Conservation (phyloP, 2,329 filamentous ascomycete genomes). For the Aspergillus fischeri region DNA sequence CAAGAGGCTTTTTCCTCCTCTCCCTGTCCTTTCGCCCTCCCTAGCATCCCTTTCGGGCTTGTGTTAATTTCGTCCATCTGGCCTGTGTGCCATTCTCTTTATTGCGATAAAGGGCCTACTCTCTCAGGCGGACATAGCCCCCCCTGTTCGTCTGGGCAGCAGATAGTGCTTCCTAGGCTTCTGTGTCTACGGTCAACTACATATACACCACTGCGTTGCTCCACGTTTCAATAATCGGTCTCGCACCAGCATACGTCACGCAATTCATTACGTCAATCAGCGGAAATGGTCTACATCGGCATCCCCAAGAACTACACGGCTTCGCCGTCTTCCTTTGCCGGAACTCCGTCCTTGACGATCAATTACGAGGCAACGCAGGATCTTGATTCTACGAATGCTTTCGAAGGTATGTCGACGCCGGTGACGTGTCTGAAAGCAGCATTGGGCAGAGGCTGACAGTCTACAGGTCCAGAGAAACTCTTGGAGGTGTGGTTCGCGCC, state of each 20-base stretch:
- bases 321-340: constrained; percentile 71
- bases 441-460: constrained; percentile 20
- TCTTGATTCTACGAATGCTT: constrained; percentile 91
- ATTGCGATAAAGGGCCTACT: constrained; percentile 82
- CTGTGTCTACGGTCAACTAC: constrained; percentile 22
- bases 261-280: constrained; percentile 16
- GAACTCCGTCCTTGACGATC: constrained; percentile 88
- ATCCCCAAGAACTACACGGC: constrained; percentile 78
- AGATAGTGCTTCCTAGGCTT: constrained; percentile 83
- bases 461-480: constrained; percentile 83
- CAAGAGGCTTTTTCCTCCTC: constrained; percentile 72
- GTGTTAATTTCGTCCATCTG: constrained; percentile 59
- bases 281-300: constrained; percentile 74
- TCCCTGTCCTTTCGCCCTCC: constrained; percentile 79
- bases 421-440: not conserved
- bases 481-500: constrained; percentile 97
- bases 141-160: constrained; percentile 91
- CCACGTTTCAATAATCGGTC: constrained; percentile 1
- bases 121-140: constrained; percentile 82
- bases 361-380: constrained; percentile 92
- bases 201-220: constrained; percentile 8
- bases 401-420: constrained; percentile 65
- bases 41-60: constrained; percentile 65
- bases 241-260: constrained; percentile 10
- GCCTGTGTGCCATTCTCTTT: constrained; percentile 69